Evolutionary conservation across 148 eudicot genomes (phyloP).

Genomic region (Chenopodium suecicum): DNA sequence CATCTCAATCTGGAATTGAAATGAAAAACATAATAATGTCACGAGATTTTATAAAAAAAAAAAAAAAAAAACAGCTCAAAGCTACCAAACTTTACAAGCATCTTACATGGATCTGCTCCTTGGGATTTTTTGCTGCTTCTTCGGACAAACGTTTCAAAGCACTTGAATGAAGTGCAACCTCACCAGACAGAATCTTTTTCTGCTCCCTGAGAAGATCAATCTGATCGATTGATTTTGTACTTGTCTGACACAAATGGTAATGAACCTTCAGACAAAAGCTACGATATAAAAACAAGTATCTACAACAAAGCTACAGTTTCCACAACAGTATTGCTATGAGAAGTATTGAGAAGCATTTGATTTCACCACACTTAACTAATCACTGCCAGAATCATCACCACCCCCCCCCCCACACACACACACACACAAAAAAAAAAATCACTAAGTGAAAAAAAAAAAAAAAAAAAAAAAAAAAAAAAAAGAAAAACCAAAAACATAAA

Average conservation of each 20-base stretch:
- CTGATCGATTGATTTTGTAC: conserved; percentile 71
- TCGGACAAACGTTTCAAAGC: conserved; percentile 80
- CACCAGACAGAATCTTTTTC: conserved; percentile 88
- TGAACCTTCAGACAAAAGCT: conserved; percentile 11
- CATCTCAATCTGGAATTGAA: conserved; percentile 61
- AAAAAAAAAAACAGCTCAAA: not conserved
- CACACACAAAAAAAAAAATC: too few species aligned
- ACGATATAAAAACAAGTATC: not conserved
- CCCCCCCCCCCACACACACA: too few species aligned
- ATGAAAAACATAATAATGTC: conserved; percentile 17
- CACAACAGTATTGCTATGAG: not conserved
- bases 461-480: too few species aligned
- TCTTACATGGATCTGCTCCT: conserved; percentile 66
- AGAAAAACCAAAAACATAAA: too few species aligned
- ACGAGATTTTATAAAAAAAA: not conserved
- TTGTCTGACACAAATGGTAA: conserved; percentile 51
- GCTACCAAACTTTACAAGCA: conserved; percentile 11
- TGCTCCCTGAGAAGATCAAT: conserved; percentile 94
- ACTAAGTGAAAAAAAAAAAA: too few species aligned
- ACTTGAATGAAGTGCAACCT: conserved; percentile 91
- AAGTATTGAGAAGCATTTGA: not conserved
- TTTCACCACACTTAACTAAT: too few species aligned
- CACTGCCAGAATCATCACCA: too few species aligned
- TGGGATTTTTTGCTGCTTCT: conserved; percentile 62
- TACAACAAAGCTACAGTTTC: not conserved